Evolutionary conservation across 1,284 basidiomycete genomes (phyloP), one percentile per base, ranked within the genome.

Genomic region (Rhizoctonia solani): DNA sequence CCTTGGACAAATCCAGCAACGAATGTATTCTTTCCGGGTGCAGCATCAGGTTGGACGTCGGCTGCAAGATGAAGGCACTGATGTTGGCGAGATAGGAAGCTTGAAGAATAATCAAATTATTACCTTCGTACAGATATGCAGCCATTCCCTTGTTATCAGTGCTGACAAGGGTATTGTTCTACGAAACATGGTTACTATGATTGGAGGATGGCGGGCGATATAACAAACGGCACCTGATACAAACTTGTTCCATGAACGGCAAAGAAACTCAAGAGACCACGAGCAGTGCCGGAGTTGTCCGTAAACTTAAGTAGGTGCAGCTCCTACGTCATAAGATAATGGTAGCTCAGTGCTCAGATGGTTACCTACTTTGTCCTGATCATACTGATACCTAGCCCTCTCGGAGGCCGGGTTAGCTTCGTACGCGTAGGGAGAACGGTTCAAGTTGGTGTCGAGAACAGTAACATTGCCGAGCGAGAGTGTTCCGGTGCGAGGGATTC

Each of bases 71-170:
- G 39, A 42, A 19, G 37, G 27, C n/a, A 4, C n/a, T 23, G n/a
- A 27, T 44, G 5, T 27, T 16, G 14, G 29, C 37, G 32, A 25
- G 30, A 32, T 19, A 25, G 14, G 6, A 54, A n/a, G n/a, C n/a
- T n/a, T n/a, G n/a, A n/a, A n/a, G n/a, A 54, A 11, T 11, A 69
- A 46, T 46, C 5, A 6, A 19, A 9, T 6, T 19, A 80, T 53
- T 69, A 87, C 87, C 77, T 79, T 91, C 90, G 69, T 89, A 91
- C 14, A 91, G 74, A 74, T 84, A 87, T 9, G 89, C 89, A 3
- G 89, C 88, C 87, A 92, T 90, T 25, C 90, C 90, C 74, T 92
- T 92, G 78, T 91, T 91, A 75, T 91, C 89, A 3, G 81, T 78
- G 74, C 87, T 90, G 32, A 92, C 82, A 9, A 91, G 78, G 0